Base-by-base conservation (phyloP, 352 stramenopile species). In the Pythium brachiatum region DNA sequence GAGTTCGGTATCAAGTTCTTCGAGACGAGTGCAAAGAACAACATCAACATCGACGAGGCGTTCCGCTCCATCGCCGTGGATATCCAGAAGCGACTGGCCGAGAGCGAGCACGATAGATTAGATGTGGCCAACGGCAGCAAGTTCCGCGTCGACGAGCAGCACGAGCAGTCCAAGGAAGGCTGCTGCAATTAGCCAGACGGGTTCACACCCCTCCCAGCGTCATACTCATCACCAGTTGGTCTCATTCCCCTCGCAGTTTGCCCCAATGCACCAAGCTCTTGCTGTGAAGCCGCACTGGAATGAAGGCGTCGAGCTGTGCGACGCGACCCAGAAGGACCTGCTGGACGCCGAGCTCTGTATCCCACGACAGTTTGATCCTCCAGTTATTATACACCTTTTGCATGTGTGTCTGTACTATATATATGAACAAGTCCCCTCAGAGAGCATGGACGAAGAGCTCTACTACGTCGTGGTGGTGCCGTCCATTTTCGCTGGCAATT, bases 1-100 rank as follows among this genome's bases (percentile, higher is more conserved):
- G 89, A 98, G 65, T 98, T 97, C 56, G 92, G 92, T 41, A 97
- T 98, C 71, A 86, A 97, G 65, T 98, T 97, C 69, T 97, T 98
- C 68, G 94, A 98, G 74, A 97, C 90, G 23, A 94, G 87, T 46
- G 94, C 94, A 46, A 97, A 97, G 70, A 96, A 88, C 78, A 95
- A 98, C 68, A 76, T 85, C 57, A 97, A 98, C 64, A 96, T 98
- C 52, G 90, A 97, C 34, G 83, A 89, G 25, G 86, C 86, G 32
- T 95, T 95, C 70, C 85, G 82, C 50, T 90, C 83, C 26, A 94
- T 95, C 67, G 86, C 86, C n/a, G 79, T 94, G 57, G 84, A 95
- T 62, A 88, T 95, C 68, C 86, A 95, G 77, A 92, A 93, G 76
- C 84, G 85, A 26, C 71, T 95, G 32, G 80, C 83, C 7, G 86